phyloP scores from a whole-genome alignment of 2,329 filamentous ascomycete species.

The Nothopassalora personata region DNA sequence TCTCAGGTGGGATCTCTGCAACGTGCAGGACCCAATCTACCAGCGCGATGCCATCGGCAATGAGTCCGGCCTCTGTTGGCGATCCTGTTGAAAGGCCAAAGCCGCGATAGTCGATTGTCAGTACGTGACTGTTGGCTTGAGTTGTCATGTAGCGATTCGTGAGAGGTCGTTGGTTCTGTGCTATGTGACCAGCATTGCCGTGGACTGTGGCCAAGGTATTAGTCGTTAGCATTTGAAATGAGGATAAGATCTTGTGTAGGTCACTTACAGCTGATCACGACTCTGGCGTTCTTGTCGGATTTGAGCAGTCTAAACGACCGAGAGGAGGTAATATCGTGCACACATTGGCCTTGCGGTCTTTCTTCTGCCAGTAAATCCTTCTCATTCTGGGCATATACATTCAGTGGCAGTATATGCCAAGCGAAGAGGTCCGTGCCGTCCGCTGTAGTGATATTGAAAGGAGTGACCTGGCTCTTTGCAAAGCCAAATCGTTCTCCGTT shows the following conservation, averaged over 20 bases:
- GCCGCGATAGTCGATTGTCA: slow-evolving; percentile 88
- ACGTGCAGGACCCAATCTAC: slow-evolving; percentile 66
- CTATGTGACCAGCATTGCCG: slow-evolving; percentile 80
- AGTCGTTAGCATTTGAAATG: background rate
- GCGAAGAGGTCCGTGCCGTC: slow-evolving; percentile 77
- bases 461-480: slow-evolving; percentile 79
- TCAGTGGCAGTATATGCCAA: slow-evolving; percentile 83
- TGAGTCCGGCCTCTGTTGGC: slow-evolving; percentile 74
- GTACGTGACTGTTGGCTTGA: slow-evolving; percentile 68
- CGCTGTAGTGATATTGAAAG: slow-evolving; percentile 69
- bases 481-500: slow-evolving; percentile 81
- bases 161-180: slow-evolving; percentile 68
- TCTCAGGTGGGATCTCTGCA: slow-evolving; percentile 60
- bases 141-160: slow-evolving; percentile 73
- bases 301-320: slow-evolving; percentile 48
- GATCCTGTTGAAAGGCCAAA: slow-evolving; percentile 76
- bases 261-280: slow-evolving; percentile 51
- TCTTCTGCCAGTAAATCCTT: slow-evolving; percentile 46
- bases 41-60: slow-evolving; percentile 69
- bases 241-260: background rate
- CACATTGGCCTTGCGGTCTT: slow-evolving; percentile 43
- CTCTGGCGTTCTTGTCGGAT: slow-evolving; percentile 34
- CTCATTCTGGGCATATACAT: slow-evolving; percentile 69
- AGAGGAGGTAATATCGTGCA: slow-evolving; percentile 44
- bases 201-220: slow-evolving; percentile 18